phyloP scores from a whole-genome alignment of 257 asterid genomes.

The Salvia splendens region DNA sequence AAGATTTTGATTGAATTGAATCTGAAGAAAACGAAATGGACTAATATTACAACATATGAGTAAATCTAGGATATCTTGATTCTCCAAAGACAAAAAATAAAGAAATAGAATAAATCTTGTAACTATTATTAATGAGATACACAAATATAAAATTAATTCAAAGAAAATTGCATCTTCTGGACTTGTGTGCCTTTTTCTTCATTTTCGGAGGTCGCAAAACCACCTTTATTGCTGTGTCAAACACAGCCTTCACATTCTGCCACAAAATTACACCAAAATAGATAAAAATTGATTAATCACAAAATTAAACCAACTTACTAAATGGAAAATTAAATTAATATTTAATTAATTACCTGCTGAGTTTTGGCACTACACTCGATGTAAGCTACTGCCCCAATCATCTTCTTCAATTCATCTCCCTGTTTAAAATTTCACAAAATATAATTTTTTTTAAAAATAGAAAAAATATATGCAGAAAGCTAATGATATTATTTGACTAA shows the following conservation, averaged over 20 bases:
- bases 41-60: too few species aligned
- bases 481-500: too few species aligned
- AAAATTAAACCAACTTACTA: not conserved
- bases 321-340: not conserved
- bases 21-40: too few species aligned
- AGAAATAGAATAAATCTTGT: not conserved
- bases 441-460: too few species aligned
- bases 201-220: constrained; percentile 76
- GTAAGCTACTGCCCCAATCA: constrained; percentile 82
- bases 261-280: not conserved
- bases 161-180: constrained; percentile 61
- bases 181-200: constrained; percentile 61
- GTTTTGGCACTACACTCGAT: constrained; percentile 88
- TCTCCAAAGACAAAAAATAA: not conserved
- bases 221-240: constrained; percentile 79
- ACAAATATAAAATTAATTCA: constrained; percentile 24
- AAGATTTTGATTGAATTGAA: too few species aligned
- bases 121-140: not conserved
- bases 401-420: constrained; percentile 80
- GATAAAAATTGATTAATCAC: not conserved
- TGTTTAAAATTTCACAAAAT: not conserved
- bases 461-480: too few species aligned
- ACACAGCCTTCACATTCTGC: constrained; percentile 81
- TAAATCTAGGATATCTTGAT: too few species aligned
- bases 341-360: constrained; percentile 61